Percentiles rank a stretch among this genome's conserved stretches.
Evolutionary conservation across 2,329 filamentous ascomycete species (phyloP).

Genomic region (Arthrobotrys megalospora): DNA sequence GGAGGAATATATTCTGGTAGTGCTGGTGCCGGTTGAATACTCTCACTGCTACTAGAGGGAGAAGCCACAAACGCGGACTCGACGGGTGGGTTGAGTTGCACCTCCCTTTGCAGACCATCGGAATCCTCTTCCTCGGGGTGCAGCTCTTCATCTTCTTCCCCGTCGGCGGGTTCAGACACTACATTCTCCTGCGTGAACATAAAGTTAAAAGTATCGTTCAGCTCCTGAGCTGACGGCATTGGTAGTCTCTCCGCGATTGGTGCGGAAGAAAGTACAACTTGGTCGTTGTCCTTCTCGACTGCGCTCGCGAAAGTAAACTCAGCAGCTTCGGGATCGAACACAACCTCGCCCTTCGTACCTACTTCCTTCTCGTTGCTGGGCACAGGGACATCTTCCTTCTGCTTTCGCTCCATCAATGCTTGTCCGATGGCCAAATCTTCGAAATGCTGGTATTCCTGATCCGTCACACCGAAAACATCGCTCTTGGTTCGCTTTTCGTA

Average conservation of each 20-base stretch:
- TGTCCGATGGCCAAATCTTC: conserved; percentile 40
- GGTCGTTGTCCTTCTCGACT: conserved; percentile 29
- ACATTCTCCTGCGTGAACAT: conserved; percentile 58
- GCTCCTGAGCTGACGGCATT: conserved; percentile 64
- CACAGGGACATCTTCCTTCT: conserved; percentile 18
- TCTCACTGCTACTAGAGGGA: conserved; percentile 48
- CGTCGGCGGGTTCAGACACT: conserved; percentile 1
- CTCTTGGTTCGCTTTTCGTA: conserved; percentile 22
- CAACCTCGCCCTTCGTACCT: conserved; percentile 36
- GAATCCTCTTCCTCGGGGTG: conserved; percentile 53
- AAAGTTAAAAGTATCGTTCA: conserved; percentile 64
- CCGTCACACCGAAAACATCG: conserved; percentile 39
- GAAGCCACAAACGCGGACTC: conserved; percentile 34
- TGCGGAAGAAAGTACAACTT: conserved; percentile 54
- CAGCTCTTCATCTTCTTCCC: conserved; percentile 45
- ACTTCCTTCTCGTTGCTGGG: conserved; percentile 29
- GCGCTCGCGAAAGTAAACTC: conserved; percentile 63
- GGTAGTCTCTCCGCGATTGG: conserved; percentile 60
- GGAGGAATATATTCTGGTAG: conserved; percentile 51
- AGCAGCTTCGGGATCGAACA: conserved; percentile 60
- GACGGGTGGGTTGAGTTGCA: conserved; percentile 50
- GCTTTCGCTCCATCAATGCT: conserved; percentile 39
- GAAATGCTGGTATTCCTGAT: conserved; percentile 31
- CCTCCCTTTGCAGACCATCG: conserved; percentile 53
- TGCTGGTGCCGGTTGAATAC: conserved; percentile 55